Evolutionary conservation across 371 early-diverging fungal genomes (phyloP), one percentile per base, ranked within the genome.

Genomic region (Massospora cicadina): DNA sequence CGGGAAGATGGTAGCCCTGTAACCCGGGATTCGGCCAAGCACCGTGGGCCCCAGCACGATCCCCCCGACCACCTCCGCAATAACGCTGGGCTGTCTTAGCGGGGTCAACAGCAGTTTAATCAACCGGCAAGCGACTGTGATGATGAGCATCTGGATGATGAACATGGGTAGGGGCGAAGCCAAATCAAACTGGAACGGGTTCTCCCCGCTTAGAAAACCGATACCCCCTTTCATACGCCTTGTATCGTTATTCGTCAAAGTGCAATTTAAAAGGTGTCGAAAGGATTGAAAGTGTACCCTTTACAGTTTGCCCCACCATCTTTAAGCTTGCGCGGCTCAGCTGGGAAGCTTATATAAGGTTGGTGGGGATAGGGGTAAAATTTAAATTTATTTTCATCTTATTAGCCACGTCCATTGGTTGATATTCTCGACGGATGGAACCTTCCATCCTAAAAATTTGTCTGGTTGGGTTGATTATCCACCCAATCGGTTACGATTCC

Each of bases 21-120:
- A 90, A 7, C 74, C 74, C 13, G 84, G 82, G 64, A 87, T 86
- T 58, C 79, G 81, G 5, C 89, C 86, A 65, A 90, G 69, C 1
- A 79, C 88, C 0, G 89, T 81, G 1, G 89, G 89, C 0, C 90
- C 89, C 0, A 89, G 77, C 12, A 89, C 67, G 60, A 89, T 86
- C 31, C 88, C 88, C 24, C 83, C 88, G 55, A 89, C 69, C 54
- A 89, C 81, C 71, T 89, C 90, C 26, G 89, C 78, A 60, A 89
- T 86, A 5, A 87, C 89, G 33, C 78, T 69, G 1, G 91, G 91
- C 68, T 90, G 90, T 58, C 73, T 72, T 0, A 88, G 57, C 57
- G 69, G 72, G 1, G 72, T 74, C 32, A 90, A 67, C 2, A 76
- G 71, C 25, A 86, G 54, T 29, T 82, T 78, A 1, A 90, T 63